These are phyloP conservation scores for Crithidia mellificae DNA, from an alignment of 208 protist species.

Conservation along the genomic window DNA sequence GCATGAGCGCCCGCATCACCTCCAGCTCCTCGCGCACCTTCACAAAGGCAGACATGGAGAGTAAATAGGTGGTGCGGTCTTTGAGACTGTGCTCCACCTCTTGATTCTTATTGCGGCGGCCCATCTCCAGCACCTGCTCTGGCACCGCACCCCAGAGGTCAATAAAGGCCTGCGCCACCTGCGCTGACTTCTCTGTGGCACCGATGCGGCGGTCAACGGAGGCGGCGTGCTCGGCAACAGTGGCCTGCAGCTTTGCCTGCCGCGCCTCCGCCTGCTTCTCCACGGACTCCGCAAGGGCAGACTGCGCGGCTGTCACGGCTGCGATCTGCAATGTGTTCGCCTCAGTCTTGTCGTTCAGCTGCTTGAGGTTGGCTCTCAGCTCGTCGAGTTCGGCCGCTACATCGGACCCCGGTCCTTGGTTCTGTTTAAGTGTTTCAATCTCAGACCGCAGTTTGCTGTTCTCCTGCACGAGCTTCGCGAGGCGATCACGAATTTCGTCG, in stretches of 20 bases:
- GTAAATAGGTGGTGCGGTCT: slow-evolving; percentile 60
- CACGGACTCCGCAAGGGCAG: slow-evolving; percentile 6
- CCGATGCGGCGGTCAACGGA: slow-evolving; percentile 14
- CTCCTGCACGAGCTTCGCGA: slow-evolving; percentile 54
- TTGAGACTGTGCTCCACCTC: slow-evolving; percentile 46
- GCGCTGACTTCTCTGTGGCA: slow-evolving; percentile 19
- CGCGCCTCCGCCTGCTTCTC: slow-evolving; percentile 27
- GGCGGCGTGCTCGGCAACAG: slow-evolving; percentile 15
- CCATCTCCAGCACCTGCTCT: slow-evolving; percentile 50
- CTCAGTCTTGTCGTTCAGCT: slow-evolving; percentile 19
- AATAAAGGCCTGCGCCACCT: slow-evolving; percentile 40
- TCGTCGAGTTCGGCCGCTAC: slow-evolving; percentile 3
- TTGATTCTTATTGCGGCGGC: slow-evolving; percentile 28
- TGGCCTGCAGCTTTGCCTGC: slow-evolving; percentile 16
- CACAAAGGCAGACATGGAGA: slow-evolving; percentile 64
- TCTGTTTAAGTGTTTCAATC: slow-evolving; percentile 45
- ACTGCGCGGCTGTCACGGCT: slow-evolving; percentile 8
- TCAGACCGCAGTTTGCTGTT: slow-evolving; percentile 52
- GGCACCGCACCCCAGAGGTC: slow-evolving; percentile 56
- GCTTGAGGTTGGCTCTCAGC: slow-evolving; percentile 18
- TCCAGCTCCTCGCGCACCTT: slow-evolving; percentile 71
- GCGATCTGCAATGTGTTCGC: slow-evolving; percentile 15
- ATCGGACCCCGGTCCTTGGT: slow-evolving; percentile 17
- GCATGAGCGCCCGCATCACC: slow-evolving; percentile 58
- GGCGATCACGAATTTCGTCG: slow-evolving; percentile 48